Base-by-base conservation (phyloP, 2,329 filamentous ascomycete species). In the Colletotrichum truncatum region DNA sequence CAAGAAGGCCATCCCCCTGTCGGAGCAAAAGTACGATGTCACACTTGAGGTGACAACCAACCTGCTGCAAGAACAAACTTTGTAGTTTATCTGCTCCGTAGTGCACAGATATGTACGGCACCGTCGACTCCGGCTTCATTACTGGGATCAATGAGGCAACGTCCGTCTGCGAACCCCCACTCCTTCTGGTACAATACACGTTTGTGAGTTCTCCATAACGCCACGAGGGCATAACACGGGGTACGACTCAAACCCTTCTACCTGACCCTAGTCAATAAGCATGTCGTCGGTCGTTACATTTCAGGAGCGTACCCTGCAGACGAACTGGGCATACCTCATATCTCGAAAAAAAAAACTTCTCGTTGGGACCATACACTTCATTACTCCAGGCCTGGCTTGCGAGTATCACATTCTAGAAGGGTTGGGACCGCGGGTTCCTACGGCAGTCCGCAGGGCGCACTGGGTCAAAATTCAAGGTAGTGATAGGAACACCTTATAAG, bases 241-340 rank as follows among this genome's bases (percentile, higher is more conserved):
- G 48, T 46, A 53, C 5, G 30, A 51, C 39, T n/a, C 45, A 14
- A 28, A 30, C 45, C 25, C 45, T 30, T 18, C 18, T 4, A 7
- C 38, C 43, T 11, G n/a, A 16, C 25, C 32, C 55, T 36, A 18
- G 25, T 46, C 36, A 46, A 49, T 43, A 18, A n/a, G 28, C 28
- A 9, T 55, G 41, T 34, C 56, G 32, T 36, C 34, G 48, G 32
- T 36, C 34, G 48, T 55, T 48, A 56, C 32, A 61, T 41, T 65
- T 60, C 56, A 65, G 62, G 62, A 55, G 56, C 34, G 39, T 30
- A 26, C 30, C 28, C 49, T 55, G 48, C 11, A 49, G 49, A 38
- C 32, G n/a, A 56, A 5, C 25, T 4, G 12, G 6, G 34, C 56
- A 46, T 23, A 48, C 48, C 34, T 5, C 30, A 26, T 34, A 62